These are phyloP conservation scores for Cerrena zonata DNA, from an alignment of 1,284 basidiomycete species.

Conservation along the genomic window DNA sequence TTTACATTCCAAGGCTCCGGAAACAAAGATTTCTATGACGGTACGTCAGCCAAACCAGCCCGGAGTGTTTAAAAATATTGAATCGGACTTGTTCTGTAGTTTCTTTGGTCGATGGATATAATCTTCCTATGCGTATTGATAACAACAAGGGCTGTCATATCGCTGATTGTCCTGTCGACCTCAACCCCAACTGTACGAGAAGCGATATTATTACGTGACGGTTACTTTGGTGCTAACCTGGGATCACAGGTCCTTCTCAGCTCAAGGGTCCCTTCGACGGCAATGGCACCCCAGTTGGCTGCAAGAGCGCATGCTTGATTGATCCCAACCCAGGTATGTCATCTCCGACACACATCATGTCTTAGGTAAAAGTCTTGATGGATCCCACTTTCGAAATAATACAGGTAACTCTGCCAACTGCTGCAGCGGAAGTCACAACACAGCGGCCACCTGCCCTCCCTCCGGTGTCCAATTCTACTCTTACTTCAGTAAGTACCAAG, in stretches of 20 bases:
- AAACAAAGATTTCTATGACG: slow-evolving; percentile 37
- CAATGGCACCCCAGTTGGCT: slow-evolving; percentile 36
- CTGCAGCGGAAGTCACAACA: slow-evolving; percentile 40
- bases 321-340: slow-evolving; percentile 28
- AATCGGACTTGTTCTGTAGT: too few relatives aligned
- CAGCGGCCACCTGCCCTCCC: slow-evolving; percentile 37
- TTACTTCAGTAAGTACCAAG: slow-evolving; percentile 39
- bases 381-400: not conserved
- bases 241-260: slow-evolving; percentile 27
- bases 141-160: too few relatives aligned
- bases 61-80: too few relatives aligned
- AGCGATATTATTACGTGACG: not conserved
- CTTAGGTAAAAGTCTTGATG: not conserved
- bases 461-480: slow-evolving; percentile 37
- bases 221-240: not conserved
- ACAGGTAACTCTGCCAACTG: slow-evolving; percentile 37
- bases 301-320: slow-evolving; percentile 38
- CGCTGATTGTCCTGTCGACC: too few relatives aligned
- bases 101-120: too few relatives aligned
- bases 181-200: too few relatives aligned
- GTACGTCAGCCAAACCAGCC: slow-evolving; percentile 11
- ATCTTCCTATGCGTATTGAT: too few relatives aligned
- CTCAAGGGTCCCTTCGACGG: slow-evolving; percentile 34
- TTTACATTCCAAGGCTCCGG: slow-evolving; percentile 33
- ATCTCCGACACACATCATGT: slow-evolving; percentile 8